Evolutionary conservation across 2,329 filamentous ascomycete species (phyloP).

Genomic region (Fusarium setosum): DNA sequence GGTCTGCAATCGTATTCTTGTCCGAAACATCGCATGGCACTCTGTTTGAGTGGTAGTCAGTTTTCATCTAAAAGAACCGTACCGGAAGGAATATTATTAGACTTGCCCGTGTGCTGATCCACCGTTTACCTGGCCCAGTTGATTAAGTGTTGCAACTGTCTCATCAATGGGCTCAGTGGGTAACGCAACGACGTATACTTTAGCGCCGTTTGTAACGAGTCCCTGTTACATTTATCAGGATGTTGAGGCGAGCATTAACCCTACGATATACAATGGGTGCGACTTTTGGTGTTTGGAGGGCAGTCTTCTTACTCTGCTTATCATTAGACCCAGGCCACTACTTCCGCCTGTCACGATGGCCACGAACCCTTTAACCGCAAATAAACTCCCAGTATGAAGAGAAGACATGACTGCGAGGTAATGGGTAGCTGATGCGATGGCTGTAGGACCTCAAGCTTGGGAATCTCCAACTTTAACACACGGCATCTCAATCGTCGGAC

Average conservation of each 20-base stretch:
- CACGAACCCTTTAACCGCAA: slow-evolving; percentile 46
- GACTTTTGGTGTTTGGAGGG: no score
- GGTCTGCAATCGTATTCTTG: slow-evolving; percentile 52
- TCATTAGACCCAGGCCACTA: slow-evolving; percentile 60
- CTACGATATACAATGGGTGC: no score
- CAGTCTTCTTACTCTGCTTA: slow-evolving; percentile 54
- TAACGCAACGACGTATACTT: slow-evolving; percentile 56
- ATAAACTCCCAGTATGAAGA: slow-evolving; percentile 13
- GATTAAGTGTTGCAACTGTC: slow-evolving; percentile 52
- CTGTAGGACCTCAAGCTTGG: no score
- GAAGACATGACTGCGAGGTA: no score
- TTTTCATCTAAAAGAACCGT: no score
- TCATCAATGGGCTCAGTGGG: slow-evolving; percentile 54
- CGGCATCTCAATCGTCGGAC: no score
- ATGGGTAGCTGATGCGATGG: no score
- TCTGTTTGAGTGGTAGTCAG: slow-evolving; percentile 24
- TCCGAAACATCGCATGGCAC: slow-evolving; percentile 52
- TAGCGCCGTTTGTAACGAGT: slow-evolving; percentile 58
- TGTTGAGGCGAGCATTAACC: no score
- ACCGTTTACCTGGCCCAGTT: slow-evolving; percentile 48
- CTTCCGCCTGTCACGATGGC: slow-evolving; percentile 51
- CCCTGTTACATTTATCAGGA: slow-evolving; percentile 49
- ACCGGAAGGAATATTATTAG: no score
- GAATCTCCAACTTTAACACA: no score
- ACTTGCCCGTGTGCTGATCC: slow-evolving; percentile 53